Conservation (phyloP, 129 eudicot genomes). For the Dittrichia graveolens region DNA sequence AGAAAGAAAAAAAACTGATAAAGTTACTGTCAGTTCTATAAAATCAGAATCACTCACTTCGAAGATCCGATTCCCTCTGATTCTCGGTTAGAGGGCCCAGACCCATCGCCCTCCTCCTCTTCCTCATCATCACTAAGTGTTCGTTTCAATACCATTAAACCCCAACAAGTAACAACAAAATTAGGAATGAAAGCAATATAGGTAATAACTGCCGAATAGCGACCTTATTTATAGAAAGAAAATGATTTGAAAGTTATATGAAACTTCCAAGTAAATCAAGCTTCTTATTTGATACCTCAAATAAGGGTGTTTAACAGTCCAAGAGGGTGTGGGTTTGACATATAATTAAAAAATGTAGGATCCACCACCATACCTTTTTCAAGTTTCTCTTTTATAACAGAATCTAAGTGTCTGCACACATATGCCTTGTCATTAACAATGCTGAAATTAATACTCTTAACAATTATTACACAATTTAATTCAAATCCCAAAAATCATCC, state of each 20-base stretch:
- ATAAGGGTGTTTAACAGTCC: background rate
- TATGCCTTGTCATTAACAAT: conserved; percentile 9
- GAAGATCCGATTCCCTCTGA: conserved; percentile 37
- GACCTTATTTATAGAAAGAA: conserved; percentile 18
- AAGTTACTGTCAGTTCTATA: background rate
- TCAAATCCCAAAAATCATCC: background rate
- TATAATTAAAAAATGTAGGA: conserved; percentile 5
- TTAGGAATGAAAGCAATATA: conserved; percentile 17
- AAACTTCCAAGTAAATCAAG: conserved; percentile 35
- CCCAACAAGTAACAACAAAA: conserved; percentile 2
- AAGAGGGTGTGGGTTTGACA: conserved; percentile 20
- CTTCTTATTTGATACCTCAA: background rate
- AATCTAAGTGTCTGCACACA: conserved; percentile 24
- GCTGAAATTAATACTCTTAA: background rate
- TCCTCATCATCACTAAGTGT: conserved; percentile 25
- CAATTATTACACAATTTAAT: conserved; percentile 1
- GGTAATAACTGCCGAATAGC: conserved; percentile 24
- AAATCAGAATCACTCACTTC: conserved; percentile 39
- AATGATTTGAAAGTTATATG: conserved; percentile 21
- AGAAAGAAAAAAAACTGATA: background rate
- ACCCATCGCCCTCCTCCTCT: conserved; percentile 41
- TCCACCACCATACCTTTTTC: conserved; percentile 34
- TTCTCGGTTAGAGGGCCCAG: conserved; percentile 41
- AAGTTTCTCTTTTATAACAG: conserved; percentile 15
- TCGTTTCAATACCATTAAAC: conserved; percentile 66